Evolutionary conservation across 768 basidiomycete species (phyloP).

Genomic region (Suillus subluteus): DNA sequence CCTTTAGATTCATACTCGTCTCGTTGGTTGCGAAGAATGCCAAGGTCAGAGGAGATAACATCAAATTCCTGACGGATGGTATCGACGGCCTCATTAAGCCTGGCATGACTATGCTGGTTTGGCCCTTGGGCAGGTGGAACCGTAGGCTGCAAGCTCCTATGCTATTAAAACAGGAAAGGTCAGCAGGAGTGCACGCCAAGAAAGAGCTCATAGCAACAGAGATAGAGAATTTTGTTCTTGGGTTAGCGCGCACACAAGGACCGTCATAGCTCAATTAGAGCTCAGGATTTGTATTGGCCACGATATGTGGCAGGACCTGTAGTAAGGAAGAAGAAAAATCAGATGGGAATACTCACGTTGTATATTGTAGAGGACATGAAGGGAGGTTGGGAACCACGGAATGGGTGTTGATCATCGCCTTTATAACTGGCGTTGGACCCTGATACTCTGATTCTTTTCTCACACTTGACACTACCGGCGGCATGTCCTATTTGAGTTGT

Average conservation of each 20-base stretch:
- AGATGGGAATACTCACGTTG: slow-evolving; percentile 34
- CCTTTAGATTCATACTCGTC: slow-evolving; percentile 93
- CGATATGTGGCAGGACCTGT: not conserved
- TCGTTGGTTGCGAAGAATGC: slow-evolving; percentile 69
- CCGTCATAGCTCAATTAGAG: not conserved
- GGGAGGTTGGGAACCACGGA: slow-evolving; percentile 40
- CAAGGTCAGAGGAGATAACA: slow-evolving; percentile 65
- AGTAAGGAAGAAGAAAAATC: not conserved
- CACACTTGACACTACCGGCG: slow-evolving; percentile 40
- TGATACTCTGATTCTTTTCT: slow-evolving; percentile 36
- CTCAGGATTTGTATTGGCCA: not conserved
- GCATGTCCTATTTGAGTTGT: slow-evolving; percentile 31
- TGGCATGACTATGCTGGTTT: slow-evolving; percentile 41
- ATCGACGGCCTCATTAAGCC: slow-evolving; percentile 82
- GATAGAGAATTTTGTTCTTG: slow-evolving; percentile 28
- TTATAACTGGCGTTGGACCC: slow-evolving; percentile 41
- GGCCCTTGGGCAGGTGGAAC: slow-evolving; percentile 47
- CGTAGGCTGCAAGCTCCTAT: slow-evolving; percentile 58
- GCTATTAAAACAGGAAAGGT: slow-evolving; percentile 36
- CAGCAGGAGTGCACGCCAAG: slow-evolving; percentile 17
- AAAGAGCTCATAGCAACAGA: slow-evolving; percentile 3
- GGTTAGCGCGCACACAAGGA: slow-evolving; percentile 14
- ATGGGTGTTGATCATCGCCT: slow-evolving; percentile 44
- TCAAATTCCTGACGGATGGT: slow-evolving; percentile 87
- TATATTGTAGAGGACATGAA: slow-evolving; percentile 43